Base-by-base conservation (phyloP, 2,329 filamentous ascomycete genomes). In the Aspergillus caelatus region DNA sequence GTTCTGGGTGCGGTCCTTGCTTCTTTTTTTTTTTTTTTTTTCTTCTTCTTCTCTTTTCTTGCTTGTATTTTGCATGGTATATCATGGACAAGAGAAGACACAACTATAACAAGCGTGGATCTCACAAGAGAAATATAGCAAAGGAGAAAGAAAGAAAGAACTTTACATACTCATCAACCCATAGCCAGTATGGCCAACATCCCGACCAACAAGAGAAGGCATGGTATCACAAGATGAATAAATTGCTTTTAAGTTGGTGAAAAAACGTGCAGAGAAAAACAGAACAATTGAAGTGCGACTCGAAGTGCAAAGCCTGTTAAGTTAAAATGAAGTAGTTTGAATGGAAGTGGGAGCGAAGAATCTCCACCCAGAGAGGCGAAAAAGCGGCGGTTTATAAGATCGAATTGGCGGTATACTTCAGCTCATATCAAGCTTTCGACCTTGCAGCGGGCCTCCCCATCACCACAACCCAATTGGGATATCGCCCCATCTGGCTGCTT, bases 161-260 rank as follows among this genome's bases (percentile, higher is more conserved):
- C 1, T 11, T 11, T 52, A 68, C 77, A 62, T 76, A 84, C 83
- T 80, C 84, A 87, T 85, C 45, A 86, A 79, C 66, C 85, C 85
- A 68, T 81, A 85, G 72, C 85, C 86, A 53, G 83, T 82, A 36
- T 76, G 71, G 60, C 84, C 83, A 57, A 87, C 76, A 69, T 74
- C 69, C 45, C 69, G 69, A 64, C 74, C 74, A 30, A 73, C 63
- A 32, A 76, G 70, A 52, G 68, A 65, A 65, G 74, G 73, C 74
- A 76, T 76, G 60, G 32, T 71, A 12, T 55, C 45, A 16, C 36
- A 39, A 41, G 39, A 9, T 1, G 8, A 41, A 10, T 41, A 41
- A 10, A n/a, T n/a, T n/a, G 39, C 16, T n/a, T 41, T 19, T 3
- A 9, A 9, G 16, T 8, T n/a, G 34, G 14, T 19, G 19, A 41